A percentile compares a stretch with the other conserved stretches of the same genome.
These are phyloP conservation scores for Alloascoidea hylecoeti DNA, from an alignment of 805 yeast species.

Conservation along the genomic window DNA sequence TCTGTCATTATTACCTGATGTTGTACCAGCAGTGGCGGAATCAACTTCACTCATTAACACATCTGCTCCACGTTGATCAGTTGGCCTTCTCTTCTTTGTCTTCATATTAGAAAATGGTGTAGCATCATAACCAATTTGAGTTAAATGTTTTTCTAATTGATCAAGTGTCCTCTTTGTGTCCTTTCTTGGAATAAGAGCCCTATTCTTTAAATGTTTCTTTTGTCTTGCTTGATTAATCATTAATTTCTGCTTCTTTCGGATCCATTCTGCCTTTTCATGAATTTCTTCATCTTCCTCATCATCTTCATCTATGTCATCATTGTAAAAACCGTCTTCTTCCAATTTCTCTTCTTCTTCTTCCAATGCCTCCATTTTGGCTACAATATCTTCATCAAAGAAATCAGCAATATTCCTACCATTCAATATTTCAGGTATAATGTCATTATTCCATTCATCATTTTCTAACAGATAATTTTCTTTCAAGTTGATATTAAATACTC, in stretches of 20 bases:
- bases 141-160: constrained; percentile 84
- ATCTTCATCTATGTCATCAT: constrained; percentile 55
- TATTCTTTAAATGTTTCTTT: constrained; percentile 77
- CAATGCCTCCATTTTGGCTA: constrained; percentile 81
- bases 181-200: constrained; percentile 83
- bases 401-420: constrained; percentile 96
- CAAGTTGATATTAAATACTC: constrained; percentile 89
- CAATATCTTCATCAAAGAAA: constrained; percentile 92
- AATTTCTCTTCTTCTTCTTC: constrained; percentile 96
- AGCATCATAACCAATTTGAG: constrained; percentile 81
- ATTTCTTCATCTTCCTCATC: constrained; percentile 60
- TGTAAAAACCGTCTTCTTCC: constrained; percentile 91
- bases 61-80: constrained; percentile 51
- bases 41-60: constrained; percentile 44
- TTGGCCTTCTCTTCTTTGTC: constrained; percentile 14
- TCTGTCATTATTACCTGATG: constrained; percentile 30
- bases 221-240: constrained; percentile 83
- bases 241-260: constrained; percentile 86
- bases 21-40: constrained; percentile 14
- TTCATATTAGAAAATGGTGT: constrained; percentile 32
- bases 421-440: constrained; percentile 90
- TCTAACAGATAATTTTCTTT: constrained; percentile 87
- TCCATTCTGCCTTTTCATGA: constrained; percentile 85
- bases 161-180: constrained; percentile 47
- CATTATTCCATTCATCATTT: constrained; percentile 96